A percentile compares a stretch with the other conserved stretches of the same genome.
These are phyloP conservation scores for Closterium sp. DNA, from an alignment of 139 green algal species.

Conservation along the genomic window DNA sequence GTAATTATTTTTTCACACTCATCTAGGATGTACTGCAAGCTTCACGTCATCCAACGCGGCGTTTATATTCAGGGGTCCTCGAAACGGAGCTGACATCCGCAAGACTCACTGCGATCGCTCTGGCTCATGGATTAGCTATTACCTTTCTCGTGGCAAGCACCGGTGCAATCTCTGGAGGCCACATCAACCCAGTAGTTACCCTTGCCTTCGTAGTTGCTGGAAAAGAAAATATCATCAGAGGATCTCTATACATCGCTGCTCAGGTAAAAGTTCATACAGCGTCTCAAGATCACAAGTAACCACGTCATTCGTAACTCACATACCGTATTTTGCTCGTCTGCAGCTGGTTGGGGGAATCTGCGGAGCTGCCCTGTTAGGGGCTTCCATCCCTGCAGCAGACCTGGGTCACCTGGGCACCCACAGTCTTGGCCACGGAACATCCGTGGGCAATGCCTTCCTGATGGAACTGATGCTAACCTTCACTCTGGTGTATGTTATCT, in stretches of 20 bases:
- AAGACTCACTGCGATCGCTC: constrained; percentile 32
- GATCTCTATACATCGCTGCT: constrained; percentile 17
- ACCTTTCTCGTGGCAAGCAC: constrained; percentile 24
- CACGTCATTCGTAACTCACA: neutral
- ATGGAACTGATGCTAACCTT: constrained; percentile 56
- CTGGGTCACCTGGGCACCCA: constrained; percentile 28
- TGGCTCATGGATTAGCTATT: constrained; percentile 42
- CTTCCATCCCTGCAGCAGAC: constrained; percentile 8
- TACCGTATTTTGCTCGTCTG: neutral
- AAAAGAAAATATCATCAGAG: constrained; percentile 35
- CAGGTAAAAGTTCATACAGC: constrained; percentile 7
- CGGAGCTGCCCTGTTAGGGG: constrained; percentile 15
- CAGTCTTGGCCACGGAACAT: constrained; percentile 17
- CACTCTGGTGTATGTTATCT: constrained; percentile 47
- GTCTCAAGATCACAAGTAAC: neutral
- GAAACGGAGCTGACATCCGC: neutral
- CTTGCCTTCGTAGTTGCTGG: constrained; percentile 38
- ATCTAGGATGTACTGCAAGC: neutral
- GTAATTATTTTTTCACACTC: neutral
- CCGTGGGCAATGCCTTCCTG: constrained; percentile 11
- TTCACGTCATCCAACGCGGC: neutral
- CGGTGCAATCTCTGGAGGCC: constrained; percentile 46
- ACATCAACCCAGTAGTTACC: constrained; percentile 51
- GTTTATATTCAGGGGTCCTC: constrained; percentile 6
- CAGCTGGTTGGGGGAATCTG: constrained; percentile 32